Conservation (phyloP, 2,329 filamentous ascomycete species). For the Aspergillus costaricaensis region DNA sequence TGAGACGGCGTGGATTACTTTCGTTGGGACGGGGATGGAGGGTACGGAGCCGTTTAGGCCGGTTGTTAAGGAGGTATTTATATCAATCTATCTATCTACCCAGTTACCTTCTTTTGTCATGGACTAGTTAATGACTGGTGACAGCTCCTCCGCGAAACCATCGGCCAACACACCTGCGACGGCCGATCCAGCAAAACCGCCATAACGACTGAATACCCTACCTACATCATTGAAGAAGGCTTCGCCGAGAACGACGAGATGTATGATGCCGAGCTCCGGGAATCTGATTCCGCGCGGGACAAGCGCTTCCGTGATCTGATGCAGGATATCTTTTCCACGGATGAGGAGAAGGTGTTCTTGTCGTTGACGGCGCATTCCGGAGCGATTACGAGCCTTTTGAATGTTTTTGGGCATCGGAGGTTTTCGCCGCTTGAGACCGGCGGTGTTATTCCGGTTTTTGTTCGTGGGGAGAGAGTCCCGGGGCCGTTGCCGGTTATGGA, state of each 20-base stretch:
- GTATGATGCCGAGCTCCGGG: conserved; percentile 52
- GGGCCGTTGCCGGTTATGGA: conserved; percentile 21
- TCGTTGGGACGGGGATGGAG: conserved; percentile 50
- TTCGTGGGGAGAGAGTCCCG: conserved; percentile 43
- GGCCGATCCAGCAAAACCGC: conserved; percentile 52
- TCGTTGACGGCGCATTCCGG: conserved; percentile 62
- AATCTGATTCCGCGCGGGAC: conserved; percentile 53
- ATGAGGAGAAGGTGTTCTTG: conserved; percentile 51
- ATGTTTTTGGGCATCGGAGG: conserved; percentile 46
- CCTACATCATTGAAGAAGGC: conserved; percentile 53
- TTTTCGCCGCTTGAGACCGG: conserved; percentile 52
- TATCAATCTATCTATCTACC: no score
- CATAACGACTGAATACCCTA: conserved; percentile 53
- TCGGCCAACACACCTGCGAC: conserved; percentile 65
- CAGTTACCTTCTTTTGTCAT: neutral
- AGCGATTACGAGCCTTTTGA: conserved; percentile 57
- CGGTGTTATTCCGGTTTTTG: conserved; percentile 54
- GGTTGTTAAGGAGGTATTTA: conserved; percentile 55
- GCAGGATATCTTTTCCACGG: conserved; percentile 53
- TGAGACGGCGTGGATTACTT: conserved; percentile 58
- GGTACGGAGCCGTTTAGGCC: conserved; percentile 53
- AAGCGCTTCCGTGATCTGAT: conserved; percentile 50
- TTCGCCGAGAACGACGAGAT: conserved; percentile 59
- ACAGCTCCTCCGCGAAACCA: conserved; percentile 57
- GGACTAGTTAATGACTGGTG: neutral